Evolutionary conservation across 768 basidiomycete species (phyloP), one percentile per base, ranked within the genome.

Genomic region (Tricholoma terreum): DNA sequence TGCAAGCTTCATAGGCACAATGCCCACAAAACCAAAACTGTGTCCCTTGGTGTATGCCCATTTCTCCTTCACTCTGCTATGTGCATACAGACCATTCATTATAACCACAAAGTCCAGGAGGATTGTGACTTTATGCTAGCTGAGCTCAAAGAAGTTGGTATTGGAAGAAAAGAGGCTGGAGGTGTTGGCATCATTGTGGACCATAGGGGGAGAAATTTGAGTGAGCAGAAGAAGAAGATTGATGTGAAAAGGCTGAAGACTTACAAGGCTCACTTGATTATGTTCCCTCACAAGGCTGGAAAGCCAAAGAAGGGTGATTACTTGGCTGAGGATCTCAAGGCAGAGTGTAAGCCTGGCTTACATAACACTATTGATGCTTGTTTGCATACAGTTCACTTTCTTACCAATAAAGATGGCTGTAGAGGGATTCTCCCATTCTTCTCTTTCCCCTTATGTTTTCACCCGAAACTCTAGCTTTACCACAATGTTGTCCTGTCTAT

Each of bases 301-400:
- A 98, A 98, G 80, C 87, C 91, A 69, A 98, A 97, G 85, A 89
- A 90, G 83, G 92, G 92, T 56, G 95, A 98, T 75, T 90, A 94
- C 50, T 84, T 86, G 58, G 86, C 84, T 56, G 92, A 90, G 45
- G 92, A 92, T 59, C 90, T 92, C 75, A 82, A 77, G 62, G 87
- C 88, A 52, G n/a, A n/a, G n/a, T n/a, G n/a, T n/a, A n/a, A n/a
- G n/a, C n/a, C n/a, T n/a, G n/a, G n/a, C n/a, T n/a, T n/a, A n/a
- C n/a, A n/a, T n/a, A n/a, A n/a, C n/a, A n/a, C n/a, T n/a, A n/a
- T n/a, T n/a, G n/a, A n/a, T n/a, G n/a, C n/a, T n/a, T n/a, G n/a
- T n/a, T n/a, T n/a, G n/a, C n/a, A n/a, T n/a, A n/a, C n/a, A n/a
- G n/a, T n/a, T n/a, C n/a, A n/a, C n/a, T n/a, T n/a, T n/a, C n/a